Base-by-base conservation (phyloP, 192 early-diverging fungal species). In the Umbelopsis ramanniana region DNA sequence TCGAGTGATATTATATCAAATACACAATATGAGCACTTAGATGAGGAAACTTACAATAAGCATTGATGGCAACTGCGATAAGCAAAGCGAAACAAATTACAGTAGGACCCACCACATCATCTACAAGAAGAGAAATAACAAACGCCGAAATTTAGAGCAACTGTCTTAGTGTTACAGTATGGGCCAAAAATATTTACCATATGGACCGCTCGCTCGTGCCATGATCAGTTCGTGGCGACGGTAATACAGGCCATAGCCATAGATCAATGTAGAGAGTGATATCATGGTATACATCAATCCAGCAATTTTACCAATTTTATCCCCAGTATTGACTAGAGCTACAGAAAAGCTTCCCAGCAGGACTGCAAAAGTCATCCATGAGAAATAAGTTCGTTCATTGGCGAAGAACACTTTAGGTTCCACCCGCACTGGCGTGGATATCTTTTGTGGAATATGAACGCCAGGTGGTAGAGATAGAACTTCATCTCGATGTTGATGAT, bases 321-420 rank as follows among this genome's bases (percentile, higher is more conserved):
- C 88, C 29, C 89, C 89, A 72, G 90, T 86, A 79, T 92, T 93
- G 68, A 91, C 85, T 6, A 93, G 84, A 17, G 83, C 87, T 17
- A 93, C 75, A 6, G 90, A 83, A 29, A 93, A 82, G 21, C 83
- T 82, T 15, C 88, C 87, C 21, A 93, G 72, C 10, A 91, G 78
- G 9, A 91, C 86, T 48, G 85, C 86, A 88, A 88, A 91, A 54
- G 88, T 86, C 82, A 93, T 82, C 93, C 93, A 94, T 22, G 85
- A 81, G 35, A 94, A 80, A 80, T 93, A 94, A 0, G 92, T 93
- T 33, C 93, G 80, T 76, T 94, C 93, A 72, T 94, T 94, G 40
- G 92, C 92, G 74, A 94, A 90, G 47, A 87, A 93, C 23, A 92
- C 88, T 84, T 94, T 94, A 26, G 93, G 90, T 70, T 94, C 93